phyloP scores from a whole-genome alignment of 306 rosid genomes.

The Prinsepia uniflora region DNA sequence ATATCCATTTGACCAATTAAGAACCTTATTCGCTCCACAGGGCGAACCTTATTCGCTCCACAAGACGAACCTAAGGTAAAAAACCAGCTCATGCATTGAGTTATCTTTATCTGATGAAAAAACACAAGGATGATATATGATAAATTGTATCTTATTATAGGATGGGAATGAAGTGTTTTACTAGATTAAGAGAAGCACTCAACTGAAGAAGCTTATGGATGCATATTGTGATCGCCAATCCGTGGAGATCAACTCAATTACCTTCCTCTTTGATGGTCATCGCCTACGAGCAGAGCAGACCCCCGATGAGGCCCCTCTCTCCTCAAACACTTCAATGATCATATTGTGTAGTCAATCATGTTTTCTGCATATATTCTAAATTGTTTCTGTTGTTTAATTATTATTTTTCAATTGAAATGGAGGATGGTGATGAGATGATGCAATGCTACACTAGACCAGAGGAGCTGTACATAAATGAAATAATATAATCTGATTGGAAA shows the following conservation, averaged over 20 bases:
- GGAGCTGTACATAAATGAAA: conserved; percentile 27
- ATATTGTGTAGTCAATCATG: neutral
- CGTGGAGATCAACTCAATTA: conserved; percentile 45
- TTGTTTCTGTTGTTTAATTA: neutral
- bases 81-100: too few species aligned
- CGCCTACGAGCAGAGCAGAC: conserved; percentile 64
- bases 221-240: conserved; percentile 73
- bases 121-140: too few species aligned
- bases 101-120: too few species aligned
- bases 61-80: too few species aligned
- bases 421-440: conserved; percentile 73
- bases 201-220: conserved; percentile 72
- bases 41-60: too few species aligned
- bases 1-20: too few species aligned
- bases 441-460: conserved; percentile 68
- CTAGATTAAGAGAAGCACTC: conserved; percentile 64
- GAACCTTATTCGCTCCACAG: too few species aligned
- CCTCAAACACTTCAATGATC: neutral
- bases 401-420: conserved; percentile 44
- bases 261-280: conserved; percentile 64
- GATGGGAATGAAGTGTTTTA: conserved; percentile 55
- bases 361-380: neutral
- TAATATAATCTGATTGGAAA: neutral
- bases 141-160: neutral
- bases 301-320: conserved; percentile 55